Base-by-base conservation (phyloP, 495 filamentous ascomycete genomes). In the Neurospora sp. region DNA sequence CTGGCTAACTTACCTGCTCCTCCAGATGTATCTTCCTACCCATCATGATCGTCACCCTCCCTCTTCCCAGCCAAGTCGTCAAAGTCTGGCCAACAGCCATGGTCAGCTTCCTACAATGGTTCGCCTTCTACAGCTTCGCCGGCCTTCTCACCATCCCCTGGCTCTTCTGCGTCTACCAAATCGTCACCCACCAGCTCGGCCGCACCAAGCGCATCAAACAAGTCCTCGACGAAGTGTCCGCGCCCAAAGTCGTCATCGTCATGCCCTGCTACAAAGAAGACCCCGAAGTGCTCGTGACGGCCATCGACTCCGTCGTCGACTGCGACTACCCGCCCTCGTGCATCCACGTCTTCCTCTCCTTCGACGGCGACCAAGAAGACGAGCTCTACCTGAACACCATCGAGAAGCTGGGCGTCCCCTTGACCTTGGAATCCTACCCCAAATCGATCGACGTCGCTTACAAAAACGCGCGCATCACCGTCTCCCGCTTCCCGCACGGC, bases 181-280 rank as follows among this genome's bases (percentile, higher is more conserved):
- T 97, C 16, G 90, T 97, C 70, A 97, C 93, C 9, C 91, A 94
- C 80, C 91, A 90, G 40, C 84, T 98, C 35, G 95, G 96, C 44
- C 88, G 93, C 70, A 91, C 85, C 37, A 93, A 93, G 76, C 88
- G 90, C 41, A 92, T 97, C 77, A 95, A 97, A 79, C 86, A 92
- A 69, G 90, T 93, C 0, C 84, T 98, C 70, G 93, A 98, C 79
- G 93, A 97, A 77, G 83, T 86, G 0, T 92, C 91, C 9, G 95
- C 96, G 2, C 96, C 96, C 0, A 99, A 98, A 81, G 93, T 96
- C 8, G 95, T 98, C 54, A 93, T 98, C 72, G 92, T 98, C 60
- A 98, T 99, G 94, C 96, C 96, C 4, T 96, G 94, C 77, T 98
- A 97, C 83, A 97, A 97, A 80, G 96, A 99, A 81, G 90, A 93